Evolutionary conservation across 75 land plant species (phyloP).

Genomic region (Sequoiadendron giganteum): DNA sequence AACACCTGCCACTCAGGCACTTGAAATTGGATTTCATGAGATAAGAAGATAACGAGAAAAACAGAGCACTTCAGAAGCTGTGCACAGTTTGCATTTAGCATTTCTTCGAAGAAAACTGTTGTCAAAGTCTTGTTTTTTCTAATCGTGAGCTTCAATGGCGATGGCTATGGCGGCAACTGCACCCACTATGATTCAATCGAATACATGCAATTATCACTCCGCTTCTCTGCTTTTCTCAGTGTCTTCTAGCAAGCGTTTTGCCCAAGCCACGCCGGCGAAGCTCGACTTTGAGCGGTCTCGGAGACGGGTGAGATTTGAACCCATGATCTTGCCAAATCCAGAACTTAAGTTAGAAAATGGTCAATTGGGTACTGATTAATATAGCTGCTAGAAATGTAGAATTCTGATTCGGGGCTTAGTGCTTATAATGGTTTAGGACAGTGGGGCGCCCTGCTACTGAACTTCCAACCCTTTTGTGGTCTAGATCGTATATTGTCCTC

Average conservation of each 20-base stretch:
- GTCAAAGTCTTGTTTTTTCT: not conserved
- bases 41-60: not conserved
- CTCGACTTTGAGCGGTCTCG: not conserved
- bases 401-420: not conserved
- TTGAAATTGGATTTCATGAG: not conserved
- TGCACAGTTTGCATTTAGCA: not conserved
- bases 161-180: not conserved
- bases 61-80: not conserved
- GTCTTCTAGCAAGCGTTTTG: not conserved
- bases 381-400: not conserved
- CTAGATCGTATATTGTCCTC: too few species aligned
- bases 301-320: constrained; percentile 7
- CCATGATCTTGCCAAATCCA: not conserved
- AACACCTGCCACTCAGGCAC: not conserved
- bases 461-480: too few species aligned
- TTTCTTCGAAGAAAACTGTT: not conserved
- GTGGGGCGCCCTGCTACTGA: not conserved
- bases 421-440: not conserved
- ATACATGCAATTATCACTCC: not conserved
- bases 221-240: not conserved
- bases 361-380: not conserved
- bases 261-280: not conserved
- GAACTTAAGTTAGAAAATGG: not conserved
- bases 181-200: not conserved
- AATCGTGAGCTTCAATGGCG: not conserved